phyloP scores from a whole-genome alignment of 2,329 filamentous ascomycete species.

The Alternaria triticina region DNA sequence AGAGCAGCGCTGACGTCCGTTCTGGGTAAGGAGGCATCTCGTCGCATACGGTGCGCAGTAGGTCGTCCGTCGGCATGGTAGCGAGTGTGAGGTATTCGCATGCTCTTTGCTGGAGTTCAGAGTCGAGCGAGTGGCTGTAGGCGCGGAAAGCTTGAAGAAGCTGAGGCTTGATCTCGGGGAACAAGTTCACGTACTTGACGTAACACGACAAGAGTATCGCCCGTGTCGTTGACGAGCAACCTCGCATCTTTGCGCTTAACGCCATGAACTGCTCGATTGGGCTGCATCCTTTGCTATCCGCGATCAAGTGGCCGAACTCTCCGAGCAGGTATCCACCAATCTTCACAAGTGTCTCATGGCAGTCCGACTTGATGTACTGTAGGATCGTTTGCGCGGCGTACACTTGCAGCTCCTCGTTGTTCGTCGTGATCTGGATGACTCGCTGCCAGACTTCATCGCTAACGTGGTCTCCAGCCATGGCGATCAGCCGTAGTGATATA shows the following conservation, averaged over 20 bases:
- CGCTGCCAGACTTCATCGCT: slow-evolving; percentile 99
- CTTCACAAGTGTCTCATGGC: slow-evolving; percentile 96
- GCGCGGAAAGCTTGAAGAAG: slow-evolving; percentile 87
- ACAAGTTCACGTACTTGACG: slow-evolving; percentile 97
- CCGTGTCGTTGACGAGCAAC: slow-evolving; percentile 85
- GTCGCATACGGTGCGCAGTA: slow-evolving; percentile 91
- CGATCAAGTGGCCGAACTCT: slow-evolving; percentile 96
- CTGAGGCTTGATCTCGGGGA: slow-evolving; percentile 97
- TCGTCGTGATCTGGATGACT: slow-evolving; percentile 98
- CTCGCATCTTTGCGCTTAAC: slow-evolving; percentile 85
- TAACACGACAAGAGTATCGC: slow-evolving; percentile 96
- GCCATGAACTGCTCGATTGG: slow-evolving; percentile 97
- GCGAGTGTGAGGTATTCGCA: slow-evolving; percentile 93
- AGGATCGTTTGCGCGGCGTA: slow-evolving; percentile 95
- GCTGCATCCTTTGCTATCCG: slow-evolving; percentile 88
- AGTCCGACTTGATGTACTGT: slow-evolving; percentile 92
- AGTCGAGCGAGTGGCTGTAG: slow-evolving; percentile 93
- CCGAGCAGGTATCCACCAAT: slow-evolving; percentile 96
- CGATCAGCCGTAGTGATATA: slow-evolving; percentile 90
- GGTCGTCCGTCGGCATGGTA: slow-evolving; percentile 84
- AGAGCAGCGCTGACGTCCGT: slow-evolving; percentile 87
- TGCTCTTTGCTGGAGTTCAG: slow-evolving; percentile 92
- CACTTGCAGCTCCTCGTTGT: slow-evolving; percentile 97
- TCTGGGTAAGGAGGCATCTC: slow-evolving; percentile 99
- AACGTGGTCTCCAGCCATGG: slow-evolving; percentile 96